Evolutionary conservation across 192 early-diverging fungal species (phyloP).

Genomic region (Backusella sp.): DNA sequence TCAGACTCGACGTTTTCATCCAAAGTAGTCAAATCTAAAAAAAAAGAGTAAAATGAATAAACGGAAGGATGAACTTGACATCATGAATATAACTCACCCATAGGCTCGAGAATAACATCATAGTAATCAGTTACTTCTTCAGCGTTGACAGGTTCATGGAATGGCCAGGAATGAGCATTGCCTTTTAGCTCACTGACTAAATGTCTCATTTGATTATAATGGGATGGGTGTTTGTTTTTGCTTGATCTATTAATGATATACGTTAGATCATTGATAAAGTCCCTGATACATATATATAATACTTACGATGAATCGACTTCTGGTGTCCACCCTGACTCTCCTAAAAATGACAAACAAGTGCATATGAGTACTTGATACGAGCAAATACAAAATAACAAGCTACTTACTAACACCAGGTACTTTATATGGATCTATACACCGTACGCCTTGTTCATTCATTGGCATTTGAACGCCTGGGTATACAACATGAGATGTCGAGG

Average conservation of each 20-base stretch:
- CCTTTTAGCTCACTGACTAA: slow-evolving; percentile 77
- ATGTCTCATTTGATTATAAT: slow-evolving; percentile 68
- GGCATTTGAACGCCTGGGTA: slow-evolving; percentile 71
- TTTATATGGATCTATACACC: slow-evolving; percentile 68
- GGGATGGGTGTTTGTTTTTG: slow-evolving; percentile 48
- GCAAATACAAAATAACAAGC: neutral
- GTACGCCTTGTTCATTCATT: slow-evolving; percentile 57
- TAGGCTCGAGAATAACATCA: slow-evolving; percentile 92
- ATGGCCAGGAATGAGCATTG: slow-evolving; percentile 89
- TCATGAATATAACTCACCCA: slow-evolving; percentile 61
- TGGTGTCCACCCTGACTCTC: slow-evolving; percentile 91
- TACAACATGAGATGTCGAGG: slow-evolving; percentile 70
- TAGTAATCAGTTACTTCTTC: slow-evolving; percentile 95
- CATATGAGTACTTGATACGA: neutral
- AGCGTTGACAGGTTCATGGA: slow-evolving; percentile 84
- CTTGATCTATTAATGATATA: slow-evolving; percentile 26
- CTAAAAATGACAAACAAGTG: slow-evolving; percentile 27
- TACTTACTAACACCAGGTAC: slow-evolving; percentile 73
- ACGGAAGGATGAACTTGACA: too few relatives aligned
- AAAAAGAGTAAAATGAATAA: slow-evolving; percentile 3
- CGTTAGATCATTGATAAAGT: neutral
- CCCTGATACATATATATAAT: neutral
- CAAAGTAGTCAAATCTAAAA: slow-evolving; percentile 75
- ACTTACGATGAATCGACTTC: slow-evolving; percentile 68
- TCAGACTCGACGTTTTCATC: slow-evolving; percentile 82